phyloP scores from a whole-genome alignment of 345 rosid genomes.

The Linum lewisii region DNA sequence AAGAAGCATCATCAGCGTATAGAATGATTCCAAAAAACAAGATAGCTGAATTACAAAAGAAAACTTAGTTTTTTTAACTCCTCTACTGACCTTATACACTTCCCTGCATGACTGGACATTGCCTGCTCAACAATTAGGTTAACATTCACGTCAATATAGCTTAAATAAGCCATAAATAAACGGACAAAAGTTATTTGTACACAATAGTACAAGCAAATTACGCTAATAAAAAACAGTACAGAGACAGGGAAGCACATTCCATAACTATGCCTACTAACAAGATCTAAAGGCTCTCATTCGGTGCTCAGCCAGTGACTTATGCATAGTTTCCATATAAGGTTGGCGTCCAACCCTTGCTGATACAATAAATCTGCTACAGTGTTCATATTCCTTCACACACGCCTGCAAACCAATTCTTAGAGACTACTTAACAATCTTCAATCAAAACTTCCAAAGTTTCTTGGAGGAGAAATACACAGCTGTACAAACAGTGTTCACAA shows the following conservation, averaged over 20 bases:
- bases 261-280: neutral
- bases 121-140: constrained; percentile 23
- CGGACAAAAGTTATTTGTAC: neutral
- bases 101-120: constrained; percentile 25
- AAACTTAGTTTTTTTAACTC: neutral
- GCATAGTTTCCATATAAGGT: too few species aligned
- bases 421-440: too few species aligned
- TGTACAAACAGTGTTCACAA: neutral
- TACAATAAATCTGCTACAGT: too few species aligned
- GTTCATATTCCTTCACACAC: too few species aligned
- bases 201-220: neutral
- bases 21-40: neutral
- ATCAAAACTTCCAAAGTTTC: too few species aligned
- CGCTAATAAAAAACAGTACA: neutral
- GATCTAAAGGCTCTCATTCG: neutral
- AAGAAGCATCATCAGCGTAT: constrained; percentile 1
- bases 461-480: neutral
- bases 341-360: too few species aligned
- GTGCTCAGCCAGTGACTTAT: too few species aligned
- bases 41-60: constrained; percentile 6
- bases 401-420: too few species aligned
- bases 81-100: constrained; percentile 35
- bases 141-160: neutral
- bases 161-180: neutral
- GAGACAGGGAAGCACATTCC: neutral